Percentiles rank a stretch among this genome's conserved stretches.
phyloP scores from a whole-genome alignment of 2,329 filamentous ascomycete species.

The Myotisia sp. region DNA sequence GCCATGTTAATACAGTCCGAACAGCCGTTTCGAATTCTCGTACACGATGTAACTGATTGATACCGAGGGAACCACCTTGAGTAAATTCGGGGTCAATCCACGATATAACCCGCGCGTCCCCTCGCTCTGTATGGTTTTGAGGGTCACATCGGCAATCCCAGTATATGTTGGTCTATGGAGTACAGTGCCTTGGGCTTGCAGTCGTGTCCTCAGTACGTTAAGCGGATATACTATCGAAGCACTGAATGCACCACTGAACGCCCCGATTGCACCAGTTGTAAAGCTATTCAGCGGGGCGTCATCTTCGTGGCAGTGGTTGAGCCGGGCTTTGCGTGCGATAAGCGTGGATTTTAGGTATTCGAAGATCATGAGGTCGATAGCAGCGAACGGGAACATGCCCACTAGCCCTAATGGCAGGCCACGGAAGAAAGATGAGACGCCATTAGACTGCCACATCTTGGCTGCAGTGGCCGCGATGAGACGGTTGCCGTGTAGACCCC shows the following conservation, averaged over 20 bases:
- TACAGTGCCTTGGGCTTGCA: constrained; percentile 90
- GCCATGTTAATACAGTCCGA: constrained; percentile 40
- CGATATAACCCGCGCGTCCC: constrained; percentile 82
- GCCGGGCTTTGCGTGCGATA: constrained; percentile 53
- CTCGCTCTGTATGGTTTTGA: constrained; percentile 68
- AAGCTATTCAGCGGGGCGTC: constrained; percentile 70
- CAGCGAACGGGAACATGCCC: constrained; percentile 95
- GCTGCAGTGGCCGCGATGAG: constrained; percentile 69
- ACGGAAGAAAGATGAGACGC: constrained; percentile 66
- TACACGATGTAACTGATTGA: constrained; percentile 93
- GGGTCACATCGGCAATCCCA: constrained; percentile 77
- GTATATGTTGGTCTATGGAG: constrained; percentile 82
- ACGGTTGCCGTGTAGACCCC: constrained; percentile 66
- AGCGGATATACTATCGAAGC: constrained; percentile 90
- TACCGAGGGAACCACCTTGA: constrained; percentile 91
- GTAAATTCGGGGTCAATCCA: constrained; percentile 80
- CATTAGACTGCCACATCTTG: constrained; percentile 72
- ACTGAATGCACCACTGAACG: constrained; percentile 78
- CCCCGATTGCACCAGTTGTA: constrained; percentile 75
- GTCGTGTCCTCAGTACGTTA: constrained; percentile 77
- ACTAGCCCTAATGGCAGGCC: constrained; percentile 86
- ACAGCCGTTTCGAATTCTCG: constrained; percentile 67
- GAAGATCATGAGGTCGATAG: constrained; percentile 91
- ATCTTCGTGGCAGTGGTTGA: constrained; percentile 61
- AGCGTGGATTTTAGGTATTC: constrained; percentile 75